Conservation (phyloP, 2,329 filamentous ascomycete genomes). For the Cryphonectria carpinicola region DNA sequence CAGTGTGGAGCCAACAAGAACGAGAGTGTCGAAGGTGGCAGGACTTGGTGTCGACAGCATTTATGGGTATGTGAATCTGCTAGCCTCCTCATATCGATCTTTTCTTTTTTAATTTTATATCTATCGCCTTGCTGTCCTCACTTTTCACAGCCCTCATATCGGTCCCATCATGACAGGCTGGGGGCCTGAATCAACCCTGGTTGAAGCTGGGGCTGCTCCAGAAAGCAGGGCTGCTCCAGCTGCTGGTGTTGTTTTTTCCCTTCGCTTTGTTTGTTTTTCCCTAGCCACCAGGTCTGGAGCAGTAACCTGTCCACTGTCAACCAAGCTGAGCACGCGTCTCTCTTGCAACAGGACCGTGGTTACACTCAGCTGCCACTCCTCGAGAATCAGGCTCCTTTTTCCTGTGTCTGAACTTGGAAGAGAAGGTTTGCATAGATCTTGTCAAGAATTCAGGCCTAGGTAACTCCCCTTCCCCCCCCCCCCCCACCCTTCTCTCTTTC, state of each 20-base stretch:
- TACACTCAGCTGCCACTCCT: neutral
- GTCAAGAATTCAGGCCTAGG: neutral
- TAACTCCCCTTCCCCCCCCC: neutral
- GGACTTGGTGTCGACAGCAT: neutral
- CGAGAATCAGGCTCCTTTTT: neutral
- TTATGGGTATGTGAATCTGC: neutral
- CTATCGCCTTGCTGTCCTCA: neutral
- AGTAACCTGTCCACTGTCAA: neutral
- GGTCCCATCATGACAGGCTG: neutral
- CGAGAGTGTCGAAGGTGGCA: neutral
- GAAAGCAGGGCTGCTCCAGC: neutral
- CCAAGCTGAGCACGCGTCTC: neutral
- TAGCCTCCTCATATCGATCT: neutral
- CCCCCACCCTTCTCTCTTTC: neutral
- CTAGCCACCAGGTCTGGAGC: neutral
- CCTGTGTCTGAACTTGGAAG: neutral
- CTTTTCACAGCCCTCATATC: neutral
- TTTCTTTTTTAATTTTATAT: neutral
- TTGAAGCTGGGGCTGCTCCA: neutral
- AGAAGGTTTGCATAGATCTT: neutral
- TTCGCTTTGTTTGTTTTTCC: neutral
- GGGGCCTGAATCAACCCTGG: neutral
- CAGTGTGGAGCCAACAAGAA: neutral
- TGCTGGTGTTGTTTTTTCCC: neutral
- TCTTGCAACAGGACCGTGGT: neutral